Conservation (phyloP, 208 protist genomes). For the Porcisia deanei region DNA sequence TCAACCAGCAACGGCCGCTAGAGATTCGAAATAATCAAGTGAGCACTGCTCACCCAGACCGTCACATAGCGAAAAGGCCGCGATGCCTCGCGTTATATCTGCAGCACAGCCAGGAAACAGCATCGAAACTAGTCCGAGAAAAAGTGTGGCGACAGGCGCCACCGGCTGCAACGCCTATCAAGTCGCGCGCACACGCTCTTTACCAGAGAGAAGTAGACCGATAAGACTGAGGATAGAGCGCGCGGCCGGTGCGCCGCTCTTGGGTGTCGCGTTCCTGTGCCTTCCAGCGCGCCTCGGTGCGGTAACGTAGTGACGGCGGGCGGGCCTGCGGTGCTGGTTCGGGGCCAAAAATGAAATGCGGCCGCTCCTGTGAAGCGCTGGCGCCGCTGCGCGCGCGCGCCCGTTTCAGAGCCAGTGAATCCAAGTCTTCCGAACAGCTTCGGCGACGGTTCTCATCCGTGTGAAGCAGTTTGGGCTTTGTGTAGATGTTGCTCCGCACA, state of each 20-base stretch:
- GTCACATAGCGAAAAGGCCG: neutral
- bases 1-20: too few relatives aligned
- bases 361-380: constrained; percentile 29
- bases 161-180: neutral
- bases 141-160: neutral
- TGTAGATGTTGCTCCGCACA: constrained; percentile 38
- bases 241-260: constrained; percentile 56
- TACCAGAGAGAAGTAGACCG: constrained; percentile 71
- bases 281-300: constrained; percentile 56
- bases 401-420: constrained; percentile 52
- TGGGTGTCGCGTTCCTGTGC: constrained; percentile 35
- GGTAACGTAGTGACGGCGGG: constrained; percentile 34
- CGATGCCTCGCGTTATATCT: neutral
- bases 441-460: constrained; percentile 22
- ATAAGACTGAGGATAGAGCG: constrained; percentile 49
- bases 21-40: neutral
- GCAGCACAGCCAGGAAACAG: too few relatives aligned
- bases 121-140: neutral
- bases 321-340: constrained; percentile 18
- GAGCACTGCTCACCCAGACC: neutral
- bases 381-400: constrained; percentile 40
- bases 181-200: neutral
- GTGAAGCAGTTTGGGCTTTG: constrained; percentile 37
- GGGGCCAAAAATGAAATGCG: constrained; percentile 54
- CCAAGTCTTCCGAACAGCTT: constrained; percentile 34